phyloP scores from a whole-genome alignment of 257 asterid genomes.

The Gynochthodes officinalis region DNA sequence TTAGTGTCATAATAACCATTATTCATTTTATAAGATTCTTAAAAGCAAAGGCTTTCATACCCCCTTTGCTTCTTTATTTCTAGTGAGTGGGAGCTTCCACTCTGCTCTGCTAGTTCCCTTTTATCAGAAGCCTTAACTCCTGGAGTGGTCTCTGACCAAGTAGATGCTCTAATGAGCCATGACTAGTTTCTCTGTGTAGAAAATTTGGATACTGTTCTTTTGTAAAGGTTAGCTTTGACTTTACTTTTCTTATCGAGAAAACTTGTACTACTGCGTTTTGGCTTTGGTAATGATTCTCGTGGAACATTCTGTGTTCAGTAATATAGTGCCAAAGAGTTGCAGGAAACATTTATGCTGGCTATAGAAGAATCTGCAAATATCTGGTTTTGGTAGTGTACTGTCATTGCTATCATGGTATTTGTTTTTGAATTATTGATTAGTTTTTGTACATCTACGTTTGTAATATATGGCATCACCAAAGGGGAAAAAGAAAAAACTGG shows the following conservation, averaged over 20 bases:
- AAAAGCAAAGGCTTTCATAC: neutral
- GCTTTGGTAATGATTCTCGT: neutral
- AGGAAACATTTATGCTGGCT: neutral
- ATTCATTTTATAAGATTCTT: neutral
- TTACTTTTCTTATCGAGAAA: neutral
- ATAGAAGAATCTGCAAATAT: neutral
- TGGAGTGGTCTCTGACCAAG: neutral
- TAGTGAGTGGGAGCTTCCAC: neutral
- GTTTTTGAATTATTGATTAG: too few relatives aligned
- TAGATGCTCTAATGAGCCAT: neutral
- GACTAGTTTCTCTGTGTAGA: neutral
- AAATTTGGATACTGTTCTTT: neutral
- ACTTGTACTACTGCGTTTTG: neutral
- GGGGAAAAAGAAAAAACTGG: too few relatives aligned
- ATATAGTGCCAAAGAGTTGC: neutral
- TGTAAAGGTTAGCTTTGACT: neutral
- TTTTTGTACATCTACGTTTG: too few relatives aligned
- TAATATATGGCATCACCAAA: too few relatives aligned
- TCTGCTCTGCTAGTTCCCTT: neutral
- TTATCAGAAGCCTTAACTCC: neutral
- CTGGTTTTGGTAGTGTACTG: too few relatives aligned
- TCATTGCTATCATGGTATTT: too few relatives aligned
- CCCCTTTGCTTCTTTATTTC: neutral
- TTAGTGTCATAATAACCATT: neutral
- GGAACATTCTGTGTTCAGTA: neutral